These are phyloP conservation scores for Oenanthe sinensis DNA, from an alignment of 129 eudicot genomes.

Conservation along the genomic window DNA sequence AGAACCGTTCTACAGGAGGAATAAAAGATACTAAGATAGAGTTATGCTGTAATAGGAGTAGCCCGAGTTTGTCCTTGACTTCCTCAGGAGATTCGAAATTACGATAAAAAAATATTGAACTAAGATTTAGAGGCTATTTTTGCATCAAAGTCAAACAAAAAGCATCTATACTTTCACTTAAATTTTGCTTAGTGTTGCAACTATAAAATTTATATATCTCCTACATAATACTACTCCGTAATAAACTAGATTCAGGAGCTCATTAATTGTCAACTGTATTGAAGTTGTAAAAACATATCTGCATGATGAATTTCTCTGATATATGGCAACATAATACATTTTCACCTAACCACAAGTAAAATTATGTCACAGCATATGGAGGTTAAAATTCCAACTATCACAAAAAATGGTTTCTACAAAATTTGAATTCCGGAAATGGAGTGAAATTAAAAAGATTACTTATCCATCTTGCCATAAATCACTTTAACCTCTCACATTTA, in stretches of 20 bases:
- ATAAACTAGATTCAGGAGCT: background rate
- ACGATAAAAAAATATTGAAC: slow-evolving; percentile 44
- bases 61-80: slow-evolving; percentile 46
- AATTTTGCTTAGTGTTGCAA: background rate
- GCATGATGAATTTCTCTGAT: background rate
- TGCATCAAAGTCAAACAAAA: slow-evolving; percentile 34
- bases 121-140: slow-evolving; percentile 80
- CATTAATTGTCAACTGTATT: background rate
- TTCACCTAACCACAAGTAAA: background rate
- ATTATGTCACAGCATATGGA: background rate
- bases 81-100: slow-evolving; percentile 47
- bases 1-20: slow-evolving; percentile 57
- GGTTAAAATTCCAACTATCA: background rate
- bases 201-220: background rate
- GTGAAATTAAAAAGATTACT: background rate
- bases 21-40: slow-evolving; percentile 38
- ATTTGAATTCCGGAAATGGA: background rate
- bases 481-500: background rate
- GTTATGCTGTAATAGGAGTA: slow-evolving; percentile 39
- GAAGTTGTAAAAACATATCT: background rate
- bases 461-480: background rate
- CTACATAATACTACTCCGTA: background rate
- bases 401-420: background rate
- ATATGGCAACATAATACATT: background rate
- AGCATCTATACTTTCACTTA: background rate